Conservation (phyloP, 306 rosid species). For the Prosopis cineraria region DNA sequence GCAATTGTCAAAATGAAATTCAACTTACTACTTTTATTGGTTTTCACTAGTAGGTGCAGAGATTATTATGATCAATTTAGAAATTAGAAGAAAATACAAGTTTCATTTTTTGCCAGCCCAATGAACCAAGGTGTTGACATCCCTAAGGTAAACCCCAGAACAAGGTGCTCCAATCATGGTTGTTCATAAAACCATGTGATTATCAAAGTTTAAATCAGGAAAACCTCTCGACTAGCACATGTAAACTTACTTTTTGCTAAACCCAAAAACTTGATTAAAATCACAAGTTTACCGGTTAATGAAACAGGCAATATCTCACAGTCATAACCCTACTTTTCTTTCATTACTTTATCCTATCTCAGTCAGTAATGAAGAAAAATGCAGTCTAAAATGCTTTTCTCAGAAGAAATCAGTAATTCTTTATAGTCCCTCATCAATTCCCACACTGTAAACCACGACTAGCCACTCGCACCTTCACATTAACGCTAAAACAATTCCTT, state of each 20-base stretch:
- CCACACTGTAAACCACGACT: neutral
- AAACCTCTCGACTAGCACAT: neutral
- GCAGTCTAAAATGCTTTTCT: neutral
- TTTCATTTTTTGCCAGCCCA: constrained; percentile 19
- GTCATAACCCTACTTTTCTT: neutral
- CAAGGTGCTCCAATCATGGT: neutral
- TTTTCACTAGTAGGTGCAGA: constrained; percentile 6
- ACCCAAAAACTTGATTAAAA: neutral
- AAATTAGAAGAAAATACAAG: constrained; percentile 15
- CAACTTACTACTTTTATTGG: constrained; percentile 19
- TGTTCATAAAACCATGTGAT: neutral
- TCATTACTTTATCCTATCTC: neutral
- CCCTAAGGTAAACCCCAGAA: neutral
- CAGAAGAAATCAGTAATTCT: neutral
- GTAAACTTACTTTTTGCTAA: neutral
- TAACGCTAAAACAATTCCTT: neutral
- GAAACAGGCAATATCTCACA: neutral
- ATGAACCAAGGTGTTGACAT: neutral
- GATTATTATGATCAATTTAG: neutral
- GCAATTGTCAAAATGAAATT: constrained; percentile 4
- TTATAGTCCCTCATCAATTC: neutral
- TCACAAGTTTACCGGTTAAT: neutral
- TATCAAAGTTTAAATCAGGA: neutral
- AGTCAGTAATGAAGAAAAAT: neutral
- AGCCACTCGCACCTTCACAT: neutral